Conservation (phyloP, 2,329 filamentous ascomycete genomes). For the Aureobasidium vineae region DNA sequence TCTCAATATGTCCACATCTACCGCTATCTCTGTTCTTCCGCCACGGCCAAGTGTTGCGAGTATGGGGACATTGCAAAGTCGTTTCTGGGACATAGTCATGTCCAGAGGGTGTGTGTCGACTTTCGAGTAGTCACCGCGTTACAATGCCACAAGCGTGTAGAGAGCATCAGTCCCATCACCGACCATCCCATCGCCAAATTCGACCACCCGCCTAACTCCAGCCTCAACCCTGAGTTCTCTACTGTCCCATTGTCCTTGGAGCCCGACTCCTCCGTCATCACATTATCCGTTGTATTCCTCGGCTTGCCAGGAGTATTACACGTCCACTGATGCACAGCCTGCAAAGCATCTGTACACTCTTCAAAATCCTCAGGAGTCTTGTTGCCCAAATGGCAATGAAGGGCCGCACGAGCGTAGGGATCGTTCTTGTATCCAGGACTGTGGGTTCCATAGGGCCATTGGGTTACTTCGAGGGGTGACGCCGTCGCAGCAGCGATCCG, state of each 20-base stretch:
- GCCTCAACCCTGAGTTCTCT: not conserved
- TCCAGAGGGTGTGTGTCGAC: too few relatives aligned
- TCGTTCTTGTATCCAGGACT: not conserved
- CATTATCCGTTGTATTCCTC: not conserved
- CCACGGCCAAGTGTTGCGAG: too few relatives aligned
- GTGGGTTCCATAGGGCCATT: not conserved
- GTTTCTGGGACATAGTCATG: too few relatives aligned
- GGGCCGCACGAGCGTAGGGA: not conserved
- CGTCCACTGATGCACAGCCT: not conserved
- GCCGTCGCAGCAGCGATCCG: not conserved
- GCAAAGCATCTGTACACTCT: not conserved
- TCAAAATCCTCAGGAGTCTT: not conserved
- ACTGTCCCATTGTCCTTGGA: not conserved
- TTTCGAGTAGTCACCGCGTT: not conserved
- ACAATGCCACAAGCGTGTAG: not conserved
- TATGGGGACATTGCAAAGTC: too few relatives aligned
- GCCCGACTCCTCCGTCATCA: not conserved
- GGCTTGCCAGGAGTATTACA: not conserved
- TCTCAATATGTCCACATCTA: too few relatives aligned
- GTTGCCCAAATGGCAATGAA: not conserved
- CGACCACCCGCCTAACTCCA: not conserved
- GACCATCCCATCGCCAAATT: not conserved
- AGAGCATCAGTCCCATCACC: not conserved
- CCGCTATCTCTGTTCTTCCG: too few relatives aligned
- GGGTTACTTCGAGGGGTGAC: not conserved